Percentiles rank a stretch among this genome's conserved stretches.
These are phyloP conservation scores for Mycena epipterygia DNA, from an alignment of 768 basidiomycete species.

Conservation along the genomic window DNA sequence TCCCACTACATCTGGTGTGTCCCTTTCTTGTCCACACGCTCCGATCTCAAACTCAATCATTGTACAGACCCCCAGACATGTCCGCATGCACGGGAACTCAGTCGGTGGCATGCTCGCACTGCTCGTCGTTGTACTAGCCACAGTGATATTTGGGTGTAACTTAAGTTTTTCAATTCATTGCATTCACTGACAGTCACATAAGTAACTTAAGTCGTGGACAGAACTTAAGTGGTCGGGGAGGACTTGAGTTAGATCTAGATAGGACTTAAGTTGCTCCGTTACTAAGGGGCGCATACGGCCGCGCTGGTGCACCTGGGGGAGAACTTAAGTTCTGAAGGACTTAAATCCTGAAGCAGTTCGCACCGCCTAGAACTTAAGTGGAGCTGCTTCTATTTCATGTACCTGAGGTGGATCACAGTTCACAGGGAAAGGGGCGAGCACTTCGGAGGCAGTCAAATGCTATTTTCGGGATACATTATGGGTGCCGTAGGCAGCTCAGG, in stretches of 20 bases:
- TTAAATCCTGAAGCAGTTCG: not conserved
- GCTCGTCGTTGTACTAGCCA: slow-evolving; percentile 4
- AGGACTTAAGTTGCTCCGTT: not conserved
- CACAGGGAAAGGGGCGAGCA: too few relatives aligned
- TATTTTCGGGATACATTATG: too few relatives aligned
- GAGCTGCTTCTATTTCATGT: slow-evolving; percentile 1
- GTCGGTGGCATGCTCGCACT: not conserved
- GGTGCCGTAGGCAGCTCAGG: too few relatives aligned
- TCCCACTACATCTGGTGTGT: too few relatives aligned
- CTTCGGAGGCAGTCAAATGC: too few relatives aligned
- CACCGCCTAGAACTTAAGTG: slow-evolving; percentile 7
- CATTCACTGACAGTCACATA: slow-evolving; percentile 12
- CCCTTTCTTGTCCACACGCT: slow-evolving; percentile 9
- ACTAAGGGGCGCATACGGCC: not conserved
- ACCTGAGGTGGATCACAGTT: too few relatives aligned
- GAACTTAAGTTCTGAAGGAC: not conserved
- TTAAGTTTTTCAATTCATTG: slow-evolving; percentile 5
- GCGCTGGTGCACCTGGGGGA: not conserved
- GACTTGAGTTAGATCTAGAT: not conserved
- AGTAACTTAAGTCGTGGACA: not conserved
- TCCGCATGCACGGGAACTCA: not conserved
- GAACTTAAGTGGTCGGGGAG: not conserved
- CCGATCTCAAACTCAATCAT: slow-evolving; percentile 4
- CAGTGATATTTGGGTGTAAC: slow-evolving; percentile 10
- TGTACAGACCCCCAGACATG: slow-evolving; percentile 5